Percentiles rank a stretch among this genome's conserved stretches.
Evolutionary conservation across 140 eudicot genomes (phyloP).

Genomic region (Stevia rebaudiana): DNA sequence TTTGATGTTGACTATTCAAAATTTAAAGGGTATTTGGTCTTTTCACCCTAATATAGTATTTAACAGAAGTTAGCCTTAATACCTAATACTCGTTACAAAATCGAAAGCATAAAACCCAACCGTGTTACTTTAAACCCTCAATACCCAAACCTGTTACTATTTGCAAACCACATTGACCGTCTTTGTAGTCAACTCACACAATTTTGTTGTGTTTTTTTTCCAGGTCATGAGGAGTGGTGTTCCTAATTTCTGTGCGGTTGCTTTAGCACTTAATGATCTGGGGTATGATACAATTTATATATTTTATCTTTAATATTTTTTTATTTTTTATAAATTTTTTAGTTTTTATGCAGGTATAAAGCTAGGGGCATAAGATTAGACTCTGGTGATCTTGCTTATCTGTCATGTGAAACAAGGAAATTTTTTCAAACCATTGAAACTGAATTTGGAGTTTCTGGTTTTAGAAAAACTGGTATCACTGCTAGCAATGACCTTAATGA

Average conservation of each 20-base stretch:
- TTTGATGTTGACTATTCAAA: too few relatives aligned
- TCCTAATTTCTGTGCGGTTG: conserved; percentile 95
- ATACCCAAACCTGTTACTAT: too few relatives aligned
- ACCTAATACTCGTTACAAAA: too few relatives aligned
- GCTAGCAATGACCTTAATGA: conserved; percentile 98
- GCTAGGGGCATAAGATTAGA: conserved; percentile 85
- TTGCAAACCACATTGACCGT: too few relatives aligned
- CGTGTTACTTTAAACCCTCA: too few relatives aligned
- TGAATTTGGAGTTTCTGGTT: conserved; percentile 68
- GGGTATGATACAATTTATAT: conserved; percentile 44
- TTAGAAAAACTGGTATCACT: conserved; percentile 70
- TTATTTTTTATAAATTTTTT: not conserved
- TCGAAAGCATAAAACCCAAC: too few relatives aligned
- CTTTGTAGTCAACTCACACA: too few relatives aligned
- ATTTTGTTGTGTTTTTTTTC: conserved; percentile 10
- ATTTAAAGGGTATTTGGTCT: too few relatives aligned
- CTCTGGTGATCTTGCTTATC: conserved; percentile 96
- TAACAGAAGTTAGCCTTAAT: too few relatives aligned
- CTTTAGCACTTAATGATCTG: conserved; percentile 75
- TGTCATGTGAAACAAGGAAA: conserved; percentile 81
- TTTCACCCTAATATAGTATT: too few relatives aligned
- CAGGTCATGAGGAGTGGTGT: conserved; percentile 91
- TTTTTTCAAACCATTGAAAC: conserved; percentile 66
- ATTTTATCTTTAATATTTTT: not conserved
- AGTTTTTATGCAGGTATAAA: conserved; percentile 58